phyloP scores from a whole-genome alignment of 306 rosid species.

The Crotalaria pallida region DNA sequence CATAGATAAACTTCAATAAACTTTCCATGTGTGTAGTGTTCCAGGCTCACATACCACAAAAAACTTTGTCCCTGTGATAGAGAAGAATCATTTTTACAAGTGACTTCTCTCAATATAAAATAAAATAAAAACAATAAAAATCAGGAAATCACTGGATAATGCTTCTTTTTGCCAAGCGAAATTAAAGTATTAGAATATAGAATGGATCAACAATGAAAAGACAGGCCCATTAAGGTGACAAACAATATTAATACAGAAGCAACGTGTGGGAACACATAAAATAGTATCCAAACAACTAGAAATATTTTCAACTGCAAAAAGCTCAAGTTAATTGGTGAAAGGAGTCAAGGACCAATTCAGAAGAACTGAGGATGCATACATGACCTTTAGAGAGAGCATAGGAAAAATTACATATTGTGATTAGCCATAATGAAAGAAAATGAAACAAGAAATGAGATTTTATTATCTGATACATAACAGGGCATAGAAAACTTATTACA shows the following conservation, averaged over 20 bases:
- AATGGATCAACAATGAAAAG: background rate
- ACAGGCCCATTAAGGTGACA: background rate
- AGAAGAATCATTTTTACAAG: constrained; percentile 13
- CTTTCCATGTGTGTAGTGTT: constrained; percentile 71
- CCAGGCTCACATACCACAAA: constrained; percentile 87
- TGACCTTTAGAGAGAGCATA: background rate
- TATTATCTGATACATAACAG: background rate
- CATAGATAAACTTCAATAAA: constrained; percentile 69
- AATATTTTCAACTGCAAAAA: background rate
- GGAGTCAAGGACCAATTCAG: background rate
- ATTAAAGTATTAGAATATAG: background rate
- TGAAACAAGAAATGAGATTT: background rate
- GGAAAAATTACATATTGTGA: background rate
- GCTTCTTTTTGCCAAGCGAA: background rate
- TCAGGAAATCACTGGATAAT: background rate
- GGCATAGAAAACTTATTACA: background rate
- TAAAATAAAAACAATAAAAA: background rate
- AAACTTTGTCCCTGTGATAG: constrained; percentile 69
- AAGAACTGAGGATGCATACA: background rate
- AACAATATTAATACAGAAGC: background rate
- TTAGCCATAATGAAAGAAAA: background rate
- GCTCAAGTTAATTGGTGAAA: background rate
- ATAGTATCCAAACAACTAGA: background rate
- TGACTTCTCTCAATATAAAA: background rate
- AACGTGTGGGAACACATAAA: background rate